These are phyloP conservation scores for Phoma sp. DNA, from an alignment of 2,329 filamentous ascomycete species.

Conservation along the genomic window DNA sequence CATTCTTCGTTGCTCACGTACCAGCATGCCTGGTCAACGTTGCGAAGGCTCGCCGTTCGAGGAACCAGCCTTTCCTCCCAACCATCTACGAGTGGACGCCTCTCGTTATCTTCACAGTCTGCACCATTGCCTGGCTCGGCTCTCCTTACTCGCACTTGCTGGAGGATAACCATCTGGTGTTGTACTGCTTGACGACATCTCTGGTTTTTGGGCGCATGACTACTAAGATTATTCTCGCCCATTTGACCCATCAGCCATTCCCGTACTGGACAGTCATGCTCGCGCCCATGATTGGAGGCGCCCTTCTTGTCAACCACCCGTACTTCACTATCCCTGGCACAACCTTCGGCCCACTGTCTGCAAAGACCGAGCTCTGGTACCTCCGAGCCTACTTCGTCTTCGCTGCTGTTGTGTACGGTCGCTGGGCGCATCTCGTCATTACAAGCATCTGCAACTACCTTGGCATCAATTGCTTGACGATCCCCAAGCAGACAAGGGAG, in stretches of 20 bases:
- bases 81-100: conserved; percentile 94
- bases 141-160: conserved; percentile 85
- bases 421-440: conserved; percentile 91
- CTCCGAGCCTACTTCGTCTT: conserved; percentile 85
- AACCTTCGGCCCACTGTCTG: conserved; percentile 66
- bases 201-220: conserved; percentile 98
- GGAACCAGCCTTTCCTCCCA: conserved; percentile 76
- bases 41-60: conserved; percentile 71
- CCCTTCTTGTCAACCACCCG: conserved; percentile 81
- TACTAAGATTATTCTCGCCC: conserved; percentile 97
- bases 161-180: conserved; percentile 81
- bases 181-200: conserved; percentile 93
- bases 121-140: conserved; percentile 83
- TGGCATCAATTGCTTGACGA: conserved; percentile 93
- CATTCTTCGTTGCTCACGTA: conserved; percentile 67
- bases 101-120: conserved; percentile 78
- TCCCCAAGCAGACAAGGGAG: conserved; percentile 53
- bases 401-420: conserved; percentile 82
- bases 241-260: conserved; percentile 91
- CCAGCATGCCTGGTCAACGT: conserved; percentile 92
- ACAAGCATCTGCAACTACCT: conserved; percentile 89
- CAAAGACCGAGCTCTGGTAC: conserved; percentile 75
- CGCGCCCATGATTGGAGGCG: conserved; percentile 83
- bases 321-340: conserved; percentile 57
- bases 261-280: conserved; percentile 96